These are phyloP conservation scores for Rhodotorula graminis DNA, from an alignment of 768 basidiomycete species.

Conservation along the genomic window DNA sequence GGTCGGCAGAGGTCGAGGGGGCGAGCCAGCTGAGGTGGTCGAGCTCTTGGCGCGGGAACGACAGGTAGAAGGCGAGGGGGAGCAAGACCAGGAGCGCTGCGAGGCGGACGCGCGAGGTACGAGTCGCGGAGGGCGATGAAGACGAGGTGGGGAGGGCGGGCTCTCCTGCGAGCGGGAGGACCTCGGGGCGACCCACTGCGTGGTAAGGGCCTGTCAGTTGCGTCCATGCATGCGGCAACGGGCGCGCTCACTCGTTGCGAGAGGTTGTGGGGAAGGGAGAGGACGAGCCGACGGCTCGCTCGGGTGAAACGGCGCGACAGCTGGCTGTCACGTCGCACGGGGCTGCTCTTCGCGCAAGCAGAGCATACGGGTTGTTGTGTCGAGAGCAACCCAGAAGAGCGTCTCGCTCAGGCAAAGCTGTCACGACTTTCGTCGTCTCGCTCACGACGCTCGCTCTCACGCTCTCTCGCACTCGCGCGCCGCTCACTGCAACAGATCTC, in stretches of 20 bases:
- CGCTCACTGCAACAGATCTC: too few species aligned
- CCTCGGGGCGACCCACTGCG: neutral
- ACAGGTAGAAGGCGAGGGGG: conserved; percentile 6
- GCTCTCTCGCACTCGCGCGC: too few species aligned
- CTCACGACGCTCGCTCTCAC: too few species aligned
- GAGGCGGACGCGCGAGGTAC: neutral
- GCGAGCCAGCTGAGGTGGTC: neutral
- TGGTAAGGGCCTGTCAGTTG: neutral
- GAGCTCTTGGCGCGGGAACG: neutral
- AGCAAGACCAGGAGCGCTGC: conserved; percentile 10
- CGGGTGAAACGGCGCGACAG: too few species aligned
- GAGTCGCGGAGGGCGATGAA: neutral
- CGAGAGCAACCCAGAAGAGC: too few species aligned
- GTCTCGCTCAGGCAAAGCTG: too few species aligned
- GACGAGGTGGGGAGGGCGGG: neutral
- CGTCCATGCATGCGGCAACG: neutral
- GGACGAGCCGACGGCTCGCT: too few species aligned
- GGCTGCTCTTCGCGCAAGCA: too few species aligned
- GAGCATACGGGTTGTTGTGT: too few species aligned
- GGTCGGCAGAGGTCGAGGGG: neutral
- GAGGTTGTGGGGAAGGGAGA: neutral
- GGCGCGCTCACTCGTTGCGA: neutral
- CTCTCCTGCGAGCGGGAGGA: neutral
- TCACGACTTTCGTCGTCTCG: too few species aligned
- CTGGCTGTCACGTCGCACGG: too few species aligned